These are phyloP conservation scores for Kuraishia ogatae DNA, from an alignment of 805 yeast species.

Conservation along the genomic window DNA sequence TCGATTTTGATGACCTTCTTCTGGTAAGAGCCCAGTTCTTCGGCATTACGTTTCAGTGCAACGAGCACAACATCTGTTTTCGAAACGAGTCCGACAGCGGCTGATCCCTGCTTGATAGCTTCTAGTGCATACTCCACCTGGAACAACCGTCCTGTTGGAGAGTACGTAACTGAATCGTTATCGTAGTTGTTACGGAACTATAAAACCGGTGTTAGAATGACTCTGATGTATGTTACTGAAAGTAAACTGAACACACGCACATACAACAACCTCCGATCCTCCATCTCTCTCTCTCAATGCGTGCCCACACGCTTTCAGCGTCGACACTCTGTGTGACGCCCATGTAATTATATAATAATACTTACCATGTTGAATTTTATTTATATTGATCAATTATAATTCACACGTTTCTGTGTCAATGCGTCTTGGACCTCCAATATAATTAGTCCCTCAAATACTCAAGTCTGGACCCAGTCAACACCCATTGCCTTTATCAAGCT, in stretches of 20 bases:
- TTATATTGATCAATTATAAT: not conserved
- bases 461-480: too few relatives aligned
- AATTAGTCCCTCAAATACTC: not conserved
- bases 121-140: slow-evolving; percentile 88
- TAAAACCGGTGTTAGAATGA: too few relatives aligned
- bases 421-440: not conserved
- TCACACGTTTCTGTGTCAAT: not conserved
- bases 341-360: too few relatives aligned
- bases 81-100: slow-evolving; percentile 90
- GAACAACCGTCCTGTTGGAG: slow-evolving; percentile 89
- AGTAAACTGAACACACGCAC: too few relatives aligned
- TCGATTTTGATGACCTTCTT: slow-evolving; percentile 89
- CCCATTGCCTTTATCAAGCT: not conserved
- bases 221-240: too few relatives aligned
- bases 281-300: too few relatives aligned
- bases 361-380: slow-evolving; percentile 27
- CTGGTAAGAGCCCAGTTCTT: slow-evolving; percentile 94
- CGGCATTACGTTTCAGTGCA: slow-evolving; percentile 93
- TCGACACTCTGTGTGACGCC: too few relatives aligned
- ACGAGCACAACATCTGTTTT: slow-evolving; percentile 84
- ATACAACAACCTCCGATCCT: too few relatives aligned
- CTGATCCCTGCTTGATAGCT: slow-evolving; percentile 97
- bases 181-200: slow-evolving; percentile 98
- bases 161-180: slow-evolving; percentile 96
- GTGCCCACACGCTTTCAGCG: too few relatives aligned